Conservation (phyloP, 2,329 filamentous ascomycete genomes). For the Colletotrichum australisinense region DNA sequence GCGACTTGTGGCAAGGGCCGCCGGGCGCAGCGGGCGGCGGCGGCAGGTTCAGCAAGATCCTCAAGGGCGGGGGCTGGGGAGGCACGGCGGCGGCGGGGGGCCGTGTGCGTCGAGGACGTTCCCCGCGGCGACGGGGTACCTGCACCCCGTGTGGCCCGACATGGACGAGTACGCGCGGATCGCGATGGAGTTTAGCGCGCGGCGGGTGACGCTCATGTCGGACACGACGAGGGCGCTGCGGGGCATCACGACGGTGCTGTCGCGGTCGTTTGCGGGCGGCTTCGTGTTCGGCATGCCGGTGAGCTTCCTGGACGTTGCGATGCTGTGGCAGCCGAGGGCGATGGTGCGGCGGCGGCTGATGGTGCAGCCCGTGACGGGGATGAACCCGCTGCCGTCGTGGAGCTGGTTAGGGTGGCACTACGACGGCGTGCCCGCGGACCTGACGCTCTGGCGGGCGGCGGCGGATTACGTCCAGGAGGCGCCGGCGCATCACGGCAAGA, state of each 20-base stretch:
- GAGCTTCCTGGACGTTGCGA: slow-evolving; percentile 57
- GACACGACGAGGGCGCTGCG: slow-evolving; percentile 56
- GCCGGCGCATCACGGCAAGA: slow-evolving; percentile 43
- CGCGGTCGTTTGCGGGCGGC: slow-evolving; percentile 53
- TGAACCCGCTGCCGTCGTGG: slow-evolving; percentile 53
- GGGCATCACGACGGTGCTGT: slow-evolving; percentile 55
- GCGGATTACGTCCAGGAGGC: slow-evolving; percentile 56
- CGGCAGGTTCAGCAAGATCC: slow-evolving; percentile 39
- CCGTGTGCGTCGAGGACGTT: slow-evolving; percentile 46
- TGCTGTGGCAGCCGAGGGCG: slow-evolving; percentile 57
- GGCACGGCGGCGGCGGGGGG: not conserved
- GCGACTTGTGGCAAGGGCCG: slow-evolving; percentile 52
- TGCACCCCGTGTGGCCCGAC: slow-evolving; percentile 57
- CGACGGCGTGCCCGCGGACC: slow-evolving; percentile 54
- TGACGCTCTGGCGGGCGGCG: slow-evolving; percentile 55
- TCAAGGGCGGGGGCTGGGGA: slow-evolving; percentile 29
- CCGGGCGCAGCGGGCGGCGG: slow-evolving; percentile 14
- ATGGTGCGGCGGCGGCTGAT: slow-evolving; percentile 53
- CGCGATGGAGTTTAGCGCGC: slow-evolving; percentile 55
- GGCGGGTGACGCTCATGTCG: slow-evolving; percentile 52
- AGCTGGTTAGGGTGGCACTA: slow-evolving; percentile 62
- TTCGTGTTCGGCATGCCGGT: slow-evolving; percentile 59
- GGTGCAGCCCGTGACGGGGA: slow-evolving; percentile 42
- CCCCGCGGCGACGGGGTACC: slow-evolving; percentile 49
- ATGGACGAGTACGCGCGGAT: slow-evolving; percentile 58